A percentile compares a stretch with the other conserved stretches of the same genome.
Evolutionary conservation across 2,329 filamentous ascomycete species (phyloP).

Genomic region (Magnaporthales sp.): DNA sequence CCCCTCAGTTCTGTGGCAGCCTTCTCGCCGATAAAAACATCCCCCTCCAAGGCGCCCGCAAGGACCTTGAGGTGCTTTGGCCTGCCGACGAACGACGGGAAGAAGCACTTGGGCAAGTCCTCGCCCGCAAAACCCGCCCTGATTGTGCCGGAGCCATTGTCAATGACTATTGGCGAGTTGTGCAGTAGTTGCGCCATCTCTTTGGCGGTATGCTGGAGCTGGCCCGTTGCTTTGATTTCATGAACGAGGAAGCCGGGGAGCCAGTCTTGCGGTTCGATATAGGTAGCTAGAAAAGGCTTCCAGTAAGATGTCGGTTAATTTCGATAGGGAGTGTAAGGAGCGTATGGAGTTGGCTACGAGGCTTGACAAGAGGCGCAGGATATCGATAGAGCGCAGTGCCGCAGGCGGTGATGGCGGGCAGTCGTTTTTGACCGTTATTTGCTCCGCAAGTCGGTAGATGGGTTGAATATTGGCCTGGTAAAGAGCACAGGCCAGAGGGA

Average conservation of each 20-base stretch:
- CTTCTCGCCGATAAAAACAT: slow-evolving; percentile 91
- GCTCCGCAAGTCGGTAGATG: background rate
- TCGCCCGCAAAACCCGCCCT: slow-evolving; percentile 94
- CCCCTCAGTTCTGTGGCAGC: slow-evolving; percentile 82
- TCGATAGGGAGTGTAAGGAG: background rate
- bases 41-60: slow-evolving; percentile 91
- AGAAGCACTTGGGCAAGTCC: slow-evolving; percentile 92
- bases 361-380: background rate
- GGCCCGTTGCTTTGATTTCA: background rate
- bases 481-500: background rate
- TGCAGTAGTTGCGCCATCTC: slow-evolving; percentile 61
- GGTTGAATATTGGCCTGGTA: background rate
- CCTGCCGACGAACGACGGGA: slow-evolving; percentile 92
- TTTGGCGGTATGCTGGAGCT: background rate
- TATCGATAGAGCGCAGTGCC: background rate
- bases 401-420: background rate
- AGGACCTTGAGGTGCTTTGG: slow-evolving; percentile 93
- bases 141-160: slow-evolving; percentile 98
- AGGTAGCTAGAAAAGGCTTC: background rate
- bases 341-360: background rate
- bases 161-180: slow-evolving; percentile 96
- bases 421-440: background rate
- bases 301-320: background rate
- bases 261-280: background rate
- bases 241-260: background rate